phyloP scores from a whole-genome alignment of 208 protist species.

The Leishmania mexicana region DNA sequence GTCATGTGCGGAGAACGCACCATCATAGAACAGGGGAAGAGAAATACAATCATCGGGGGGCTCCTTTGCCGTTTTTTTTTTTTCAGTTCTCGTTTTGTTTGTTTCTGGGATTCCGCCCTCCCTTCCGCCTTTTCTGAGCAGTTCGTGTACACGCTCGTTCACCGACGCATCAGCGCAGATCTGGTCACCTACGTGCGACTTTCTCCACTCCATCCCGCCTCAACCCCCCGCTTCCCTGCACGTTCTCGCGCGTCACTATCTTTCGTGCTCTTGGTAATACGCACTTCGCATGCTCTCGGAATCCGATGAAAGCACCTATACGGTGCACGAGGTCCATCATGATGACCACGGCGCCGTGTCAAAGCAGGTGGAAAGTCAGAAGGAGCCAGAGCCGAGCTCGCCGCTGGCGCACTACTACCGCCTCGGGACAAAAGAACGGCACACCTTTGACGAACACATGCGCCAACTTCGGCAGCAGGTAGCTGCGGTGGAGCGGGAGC shows the following conservation, averaged over 20 bases:
- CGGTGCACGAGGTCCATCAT: slow-evolving; percentile 19
- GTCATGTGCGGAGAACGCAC: not conserved
- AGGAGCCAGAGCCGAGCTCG: not conserved
- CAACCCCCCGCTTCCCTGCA: not conserved
- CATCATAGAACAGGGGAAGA: not conserved
- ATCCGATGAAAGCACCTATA: slow-evolving; percentile 28
- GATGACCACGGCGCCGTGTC: not conserved
- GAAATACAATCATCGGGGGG: not conserved
- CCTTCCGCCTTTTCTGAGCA: not conserved
- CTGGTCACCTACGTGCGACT: not conserved
- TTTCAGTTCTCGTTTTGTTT: not conserved
- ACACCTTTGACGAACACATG: slow-evolving; percentile 53
- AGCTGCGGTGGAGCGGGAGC: slow-evolving; percentile 4
- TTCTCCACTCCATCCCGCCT: not conserved
- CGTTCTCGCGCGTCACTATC: not conserved
- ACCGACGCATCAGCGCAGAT: not conserved
- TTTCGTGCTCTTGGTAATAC: not conserved
- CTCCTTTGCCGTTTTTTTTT: not conserved
- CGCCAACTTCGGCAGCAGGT: slow-evolving; percentile 25
- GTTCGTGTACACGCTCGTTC: not conserved
- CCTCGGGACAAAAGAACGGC: slow-evolving; percentile 67
- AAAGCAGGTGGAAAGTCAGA: not conserved
- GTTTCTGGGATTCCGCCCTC: no score
- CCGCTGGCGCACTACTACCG: slow-evolving; percentile 42
- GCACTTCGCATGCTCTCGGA: slow-evolving; percentile 14